Conservation (phyloP, 176 grass and related monocot species). For the Oryza glumipatula region DNA sequence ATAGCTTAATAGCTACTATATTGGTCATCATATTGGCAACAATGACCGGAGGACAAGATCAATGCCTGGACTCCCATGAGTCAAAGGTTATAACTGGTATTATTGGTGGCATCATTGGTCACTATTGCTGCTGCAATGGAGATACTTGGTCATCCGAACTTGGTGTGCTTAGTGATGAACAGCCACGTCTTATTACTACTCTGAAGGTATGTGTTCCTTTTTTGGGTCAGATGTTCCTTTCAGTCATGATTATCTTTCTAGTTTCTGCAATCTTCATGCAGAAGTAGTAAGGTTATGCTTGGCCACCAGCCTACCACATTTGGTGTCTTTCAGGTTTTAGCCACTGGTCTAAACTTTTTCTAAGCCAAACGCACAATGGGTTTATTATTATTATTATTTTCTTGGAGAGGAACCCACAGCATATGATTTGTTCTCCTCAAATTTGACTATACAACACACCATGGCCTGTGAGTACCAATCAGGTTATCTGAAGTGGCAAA, state of each 20-base stretch:
- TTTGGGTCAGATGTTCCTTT: neutral
- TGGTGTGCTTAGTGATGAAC: conserved; percentile 81
- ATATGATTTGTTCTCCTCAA: conserved; percentile 1
- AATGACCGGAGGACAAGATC: conserved; percentile 74
- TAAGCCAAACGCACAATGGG: neutral
- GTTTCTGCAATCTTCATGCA: neutral
- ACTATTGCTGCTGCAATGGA: conserved; percentile 96
- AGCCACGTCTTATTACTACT: conserved; percentile 82
- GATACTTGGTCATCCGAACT: conserved; percentile 98
- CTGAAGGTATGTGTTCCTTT: conserved; percentile 61
- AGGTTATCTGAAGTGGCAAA: neutral
- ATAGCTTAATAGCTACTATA: conserved; percentile 67
- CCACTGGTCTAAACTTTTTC: neutral
- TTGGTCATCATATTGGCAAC: conserved; percentile 56
- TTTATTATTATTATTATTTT: no score
- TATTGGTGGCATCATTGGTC: conserved; percentile 79
- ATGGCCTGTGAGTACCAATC: conserved; percentile 4
- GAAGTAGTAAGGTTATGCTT: neutral
- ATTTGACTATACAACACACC: conserved; percentile 2
- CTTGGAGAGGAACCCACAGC: no score
- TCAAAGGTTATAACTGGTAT: conserved; percentile 71
- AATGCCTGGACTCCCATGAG: conserved; percentile 66
- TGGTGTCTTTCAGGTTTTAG: neutral
- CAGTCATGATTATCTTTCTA: conserved; percentile 3
- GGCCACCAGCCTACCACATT: neutral